A percentile compares a stretch with the other conserved stretches of the same genome.
Evolutionary conservation across 202 grass and related monocot species (phyloP).

Genomic region (Panicum hallii): DNA sequence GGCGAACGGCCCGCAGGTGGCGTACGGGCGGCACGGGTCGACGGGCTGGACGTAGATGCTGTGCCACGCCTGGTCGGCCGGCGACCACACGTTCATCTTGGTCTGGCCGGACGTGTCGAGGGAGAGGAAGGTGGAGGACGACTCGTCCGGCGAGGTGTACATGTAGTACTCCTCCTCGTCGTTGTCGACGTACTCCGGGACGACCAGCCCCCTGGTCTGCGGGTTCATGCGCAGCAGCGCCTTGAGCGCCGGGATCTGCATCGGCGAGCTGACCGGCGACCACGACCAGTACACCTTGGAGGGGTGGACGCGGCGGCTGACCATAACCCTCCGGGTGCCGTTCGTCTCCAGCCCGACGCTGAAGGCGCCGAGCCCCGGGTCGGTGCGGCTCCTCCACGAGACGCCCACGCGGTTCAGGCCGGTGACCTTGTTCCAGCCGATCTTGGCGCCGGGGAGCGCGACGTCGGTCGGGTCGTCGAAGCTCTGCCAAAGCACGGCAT

Average conservation of each 20-base stretch:
- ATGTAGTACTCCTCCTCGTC: not conserved
- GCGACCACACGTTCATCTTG: not conserved
- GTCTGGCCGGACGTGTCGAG: not conserved
- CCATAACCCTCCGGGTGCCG: not conserved
- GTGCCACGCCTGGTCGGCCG: not conserved
- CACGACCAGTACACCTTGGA: not conserved
- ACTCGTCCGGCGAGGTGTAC: not conserved
- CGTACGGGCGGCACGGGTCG: not conserved
- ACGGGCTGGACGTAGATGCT: not conserved
- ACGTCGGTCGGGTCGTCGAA: slow-evolving; percentile 1
- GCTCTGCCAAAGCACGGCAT: not conserved
- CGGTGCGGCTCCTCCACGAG: not conserved
- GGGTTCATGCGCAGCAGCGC: not conserved
- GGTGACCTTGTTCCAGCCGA: not conserved
- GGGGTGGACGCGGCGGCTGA: not conserved
- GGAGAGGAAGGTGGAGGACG: not conserved
- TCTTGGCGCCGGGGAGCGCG: not conserved
- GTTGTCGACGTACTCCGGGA: not conserved
- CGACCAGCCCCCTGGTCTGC: not conserved
- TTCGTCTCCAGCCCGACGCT: not conserved
- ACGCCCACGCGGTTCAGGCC: not conserved
- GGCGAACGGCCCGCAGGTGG: not conserved
- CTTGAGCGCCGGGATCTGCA: not conserved
- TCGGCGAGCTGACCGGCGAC: not conserved
- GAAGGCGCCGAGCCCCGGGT: not conserved